Evolutionary conservation across 148 eudicot genomes (phyloP).

Genomic region (Fagopyrum esculentum): DNA sequence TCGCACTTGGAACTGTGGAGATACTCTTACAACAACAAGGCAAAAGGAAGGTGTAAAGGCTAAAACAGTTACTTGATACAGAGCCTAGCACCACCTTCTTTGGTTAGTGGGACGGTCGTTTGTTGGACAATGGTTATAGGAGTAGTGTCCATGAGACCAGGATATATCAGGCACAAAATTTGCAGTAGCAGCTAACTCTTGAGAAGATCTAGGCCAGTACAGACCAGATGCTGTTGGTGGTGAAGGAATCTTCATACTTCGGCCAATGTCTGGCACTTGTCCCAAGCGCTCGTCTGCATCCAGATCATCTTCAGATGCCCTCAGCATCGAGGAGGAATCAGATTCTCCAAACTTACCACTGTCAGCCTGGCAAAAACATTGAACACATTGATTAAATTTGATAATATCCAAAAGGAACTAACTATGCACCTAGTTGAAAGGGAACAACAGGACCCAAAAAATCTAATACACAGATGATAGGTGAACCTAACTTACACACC

Average conservation of each 20-base stretch:
- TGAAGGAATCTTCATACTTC: slow-evolving; percentile 66
- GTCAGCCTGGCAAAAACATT: slow-evolving; percentile 51
- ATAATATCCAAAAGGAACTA: not conserved
- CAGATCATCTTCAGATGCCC: slow-evolving; percentile 60
- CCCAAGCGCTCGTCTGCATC: slow-evolving; percentile 62
- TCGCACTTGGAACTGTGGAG: not conserved
- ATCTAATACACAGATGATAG: not conserved
- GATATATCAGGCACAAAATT: slow-evolving; percentile 66
- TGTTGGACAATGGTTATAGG: slow-evolving; percentile 19
- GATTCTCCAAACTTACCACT: slow-evolving; percentile 70
- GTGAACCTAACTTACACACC: not conserved
- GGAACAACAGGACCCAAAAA: not conserved
- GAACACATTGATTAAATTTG: not conserved
- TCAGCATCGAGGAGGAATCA: slow-evolving; percentile 49
- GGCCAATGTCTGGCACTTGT: slow-evolving; percentile 72
- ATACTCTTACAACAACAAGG: not conserved
- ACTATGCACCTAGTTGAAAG: not conserved
- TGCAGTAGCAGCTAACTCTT: slow-evolving; percentile 26
- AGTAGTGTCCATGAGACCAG: slow-evolving; percentile 22
- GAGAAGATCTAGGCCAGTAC: slow-evolving; percentile 57
- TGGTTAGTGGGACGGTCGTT: slow-evolving; percentile 23
- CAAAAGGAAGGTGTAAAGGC: not conserved
- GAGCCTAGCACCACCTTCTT: slow-evolving; percentile 23
- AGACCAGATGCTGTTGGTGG: slow-evolving; percentile 85
- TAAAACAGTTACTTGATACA: not conserved